Percentiles rank a stretch among this genome's conserved stretches.
phyloP scores from a whole-genome alignment of 371 early-diverging fungal genomes.

The Racocetra persica region DNA sequence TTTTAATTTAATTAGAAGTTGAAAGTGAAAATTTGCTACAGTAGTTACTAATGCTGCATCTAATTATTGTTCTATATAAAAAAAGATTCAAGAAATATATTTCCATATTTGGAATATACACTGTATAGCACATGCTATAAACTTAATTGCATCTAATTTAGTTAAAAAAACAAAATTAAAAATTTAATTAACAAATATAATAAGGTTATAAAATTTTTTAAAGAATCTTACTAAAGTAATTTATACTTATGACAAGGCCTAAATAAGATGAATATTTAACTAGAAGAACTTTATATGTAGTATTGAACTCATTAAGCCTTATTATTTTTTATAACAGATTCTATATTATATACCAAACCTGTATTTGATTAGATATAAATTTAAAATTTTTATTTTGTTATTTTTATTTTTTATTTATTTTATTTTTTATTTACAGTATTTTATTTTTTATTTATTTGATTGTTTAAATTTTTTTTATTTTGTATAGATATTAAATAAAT shows the following conservation, averaged over 20 bases:
- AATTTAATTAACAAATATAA: background rate
- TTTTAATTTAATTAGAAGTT: background rate
- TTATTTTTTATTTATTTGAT: background rate
- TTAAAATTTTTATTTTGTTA: no score
- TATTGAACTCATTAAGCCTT: background rate
- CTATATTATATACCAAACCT: background rate
- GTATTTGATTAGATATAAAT: background rate
- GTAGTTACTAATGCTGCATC: background rate
- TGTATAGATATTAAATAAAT: background rate
- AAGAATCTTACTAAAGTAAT: background rate
- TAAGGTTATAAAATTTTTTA: background rate
- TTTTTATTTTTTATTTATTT: background rate
- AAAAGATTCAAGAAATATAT: background rate
- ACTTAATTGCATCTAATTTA: background rate
- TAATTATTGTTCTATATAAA: background rate
- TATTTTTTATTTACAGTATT: no score
- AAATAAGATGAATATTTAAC: background rate
- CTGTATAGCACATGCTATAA: background rate
- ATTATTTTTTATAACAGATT: constrained; percentile 1
- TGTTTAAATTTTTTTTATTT: background rate
- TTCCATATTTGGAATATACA: background rate
- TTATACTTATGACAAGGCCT: background rate
- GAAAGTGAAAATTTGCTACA: background rate
- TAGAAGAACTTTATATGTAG: background rate
- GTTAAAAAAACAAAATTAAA: background rate